Evolutionary conservation across 2,329 filamentous ascomycete species (phyloP), one percentile per base, ranked within the genome.

Genomic region (Penicillium palitans): DNA sequence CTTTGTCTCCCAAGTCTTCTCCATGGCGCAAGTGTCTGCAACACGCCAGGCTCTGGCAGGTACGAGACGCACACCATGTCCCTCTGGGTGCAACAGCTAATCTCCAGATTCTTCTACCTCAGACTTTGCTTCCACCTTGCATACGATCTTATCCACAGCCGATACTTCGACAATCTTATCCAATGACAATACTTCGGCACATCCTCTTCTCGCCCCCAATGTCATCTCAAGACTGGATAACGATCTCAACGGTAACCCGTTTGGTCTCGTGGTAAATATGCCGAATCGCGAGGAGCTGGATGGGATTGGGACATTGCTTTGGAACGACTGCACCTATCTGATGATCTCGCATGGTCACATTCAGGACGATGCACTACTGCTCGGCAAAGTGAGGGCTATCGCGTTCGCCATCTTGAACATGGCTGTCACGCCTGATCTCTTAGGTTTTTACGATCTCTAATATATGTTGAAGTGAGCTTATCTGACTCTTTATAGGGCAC

Each of bases 241-340:
- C 15, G 9, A 39, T 4, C 54, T 57, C 40, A 45, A 39, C 21
- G 6, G n/a, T 7, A 42, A 57, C 15, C 40, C 47, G 7, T 39
- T 57, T 12, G 8, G 17, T 29, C 1, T 21, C 6, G 6, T 15
- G 17, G 6, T 7, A 27, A 19, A n/a, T 6, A 13, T 9, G 25
- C 2, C 13, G 2, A 25, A 6, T 13, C 9, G 12, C 9, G 29
- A 25, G 15, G 15, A 42, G 19, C 58, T 78, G n/a, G 72, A 76
- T 55, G 57, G 61, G 6, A 41, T 65, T 21, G 76, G 71, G 2
- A 72, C 71, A 6, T 63, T 61, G 12, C 53, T 79, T 35, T 79
- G 77, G 77, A 79, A 78, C 60, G 57, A 57, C 6, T 77, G 73
- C 56, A 59, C 61, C 10, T 62, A 69, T 35, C 51, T 66, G 19